Percentiles rank a stretch among this genome's conserved stretches.
phyloP scores from a whole-genome alignment of 2,329 filamentous ascomycete species.

The Ceratocystis ficicola region DNA sequence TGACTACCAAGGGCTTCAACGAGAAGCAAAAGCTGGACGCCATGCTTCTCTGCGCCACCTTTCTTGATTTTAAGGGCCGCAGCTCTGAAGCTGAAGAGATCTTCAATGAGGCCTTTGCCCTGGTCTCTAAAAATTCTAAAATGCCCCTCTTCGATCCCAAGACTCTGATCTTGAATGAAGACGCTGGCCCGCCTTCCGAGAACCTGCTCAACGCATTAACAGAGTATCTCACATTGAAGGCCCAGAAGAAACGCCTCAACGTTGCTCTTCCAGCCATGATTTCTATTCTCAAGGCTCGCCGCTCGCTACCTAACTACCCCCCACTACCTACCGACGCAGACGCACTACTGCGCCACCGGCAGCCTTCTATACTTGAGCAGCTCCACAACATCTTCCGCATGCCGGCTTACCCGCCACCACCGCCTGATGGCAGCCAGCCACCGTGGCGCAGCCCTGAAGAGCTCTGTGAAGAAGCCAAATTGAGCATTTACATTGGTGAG shows the following conservation, averaged over 20 bases:
- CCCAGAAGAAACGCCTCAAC: slow-evolving; percentile 52
- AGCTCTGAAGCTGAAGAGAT: slow-evolving; percentile 55
- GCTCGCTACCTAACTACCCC: slow-evolving; percentile 39
- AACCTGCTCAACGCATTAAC: slow-evolving; percentile 69
- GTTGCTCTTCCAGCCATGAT: slow-evolving; percentile 72
- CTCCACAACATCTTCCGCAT: slow-evolving; percentile 26
- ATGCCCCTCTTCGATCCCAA: slow-evolving; percentile 41
- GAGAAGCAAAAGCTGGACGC: slow-evolving; percentile 70
- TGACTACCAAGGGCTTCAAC: slow-evolving; percentile 69
- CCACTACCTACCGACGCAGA: slow-evolving; percentile 23
- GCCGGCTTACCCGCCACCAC: slow-evolving; percentile 57
- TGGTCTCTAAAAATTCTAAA: slow-evolving; percentile 46
- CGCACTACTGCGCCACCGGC: slow-evolving; percentile 15
- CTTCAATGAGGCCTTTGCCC: slow-evolving; percentile 63
- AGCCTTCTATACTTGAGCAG: slow-evolving; percentile 21
- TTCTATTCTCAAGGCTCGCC: slow-evolving; percentile 68
- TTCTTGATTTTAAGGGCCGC: slow-evolving; percentile 64
- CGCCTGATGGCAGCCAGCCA: slow-evolving; percentile 54
- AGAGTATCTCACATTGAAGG: slow-evolving; percentile 65
- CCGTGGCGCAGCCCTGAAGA: slow-evolving; percentile 53
- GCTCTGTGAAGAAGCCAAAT: slow-evolving; percentile 69
- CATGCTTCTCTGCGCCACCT: slow-evolving; percentile 70
- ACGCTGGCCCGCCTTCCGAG: slow-evolving; percentile 46
- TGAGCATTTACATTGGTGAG: slow-evolving; percentile 87
- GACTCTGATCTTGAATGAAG: slow-evolving; percentile 53